phyloP scores from a whole-genome alignment of 2,329 filamentous ascomycete species.

The Arthrocladium fulminans region DNA sequence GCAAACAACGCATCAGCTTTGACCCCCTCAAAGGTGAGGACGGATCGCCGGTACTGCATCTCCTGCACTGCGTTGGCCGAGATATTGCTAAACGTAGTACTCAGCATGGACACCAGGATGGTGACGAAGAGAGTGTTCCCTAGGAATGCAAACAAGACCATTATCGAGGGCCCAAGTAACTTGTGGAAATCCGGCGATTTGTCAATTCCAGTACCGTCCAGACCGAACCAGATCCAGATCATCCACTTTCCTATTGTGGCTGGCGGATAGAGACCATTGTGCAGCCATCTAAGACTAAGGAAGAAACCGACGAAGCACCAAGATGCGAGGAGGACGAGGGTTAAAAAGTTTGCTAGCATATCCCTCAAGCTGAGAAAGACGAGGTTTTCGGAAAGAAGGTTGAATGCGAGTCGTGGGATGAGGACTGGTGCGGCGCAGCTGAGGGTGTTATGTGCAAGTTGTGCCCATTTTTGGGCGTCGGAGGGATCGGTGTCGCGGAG shows the following conservation, averaged over 20 bases:
- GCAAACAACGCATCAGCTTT: constrained; percentile 77
- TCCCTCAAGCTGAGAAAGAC: constrained; percentile 71
- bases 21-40: constrained; percentile 75
- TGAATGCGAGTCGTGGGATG: constrained; percentile 72
- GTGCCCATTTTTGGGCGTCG: constrained; percentile 11
- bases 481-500: constrained; percentile 10
- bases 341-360: constrained; percentile 80
- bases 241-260: constrained; percentile 80
- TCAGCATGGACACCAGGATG: constrained; percentile 77
- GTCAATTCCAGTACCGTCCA: constrained; percentile 62
- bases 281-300: constrained; percentile 69
- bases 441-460: constrained; percentile 33
- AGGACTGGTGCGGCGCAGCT: constrained; percentile 69
- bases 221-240: constrained; percentile 86
- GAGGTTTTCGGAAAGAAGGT: constrained; percentile 72
- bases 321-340: constrained; percentile 62
- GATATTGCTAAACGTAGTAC: constrained; percentile 73
- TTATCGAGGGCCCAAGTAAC: constrained; percentile 67
- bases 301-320: constrained; percentile 83
- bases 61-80: constrained; percentile 70
- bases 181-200: constrained; percentile 62
- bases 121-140: constrained; percentile 82
- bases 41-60: constrained; percentile 71
- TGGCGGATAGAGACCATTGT: constrained; percentile 52
- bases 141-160: constrained; percentile 76